Base-by-base conservation (phyloP, 768 basidiomycete genomes). In the Trametes gibbosa region DNA sequence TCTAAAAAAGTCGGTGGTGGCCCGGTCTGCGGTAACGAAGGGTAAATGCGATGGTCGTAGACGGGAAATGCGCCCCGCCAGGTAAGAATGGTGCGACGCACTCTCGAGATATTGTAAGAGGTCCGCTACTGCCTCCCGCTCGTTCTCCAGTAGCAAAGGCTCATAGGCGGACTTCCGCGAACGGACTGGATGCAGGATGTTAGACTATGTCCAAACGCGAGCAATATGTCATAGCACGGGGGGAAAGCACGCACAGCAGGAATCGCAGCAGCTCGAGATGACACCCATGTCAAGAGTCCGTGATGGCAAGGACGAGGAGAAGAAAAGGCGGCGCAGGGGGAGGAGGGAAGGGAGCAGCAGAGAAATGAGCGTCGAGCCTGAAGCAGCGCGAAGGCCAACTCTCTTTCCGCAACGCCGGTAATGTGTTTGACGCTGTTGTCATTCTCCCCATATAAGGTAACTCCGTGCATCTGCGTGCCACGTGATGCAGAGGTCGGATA, bases 101-200 rank as follows among this genome's bases (percentile, higher is more conserved):
- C 96, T 99, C 79, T 99, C 97, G 62, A 99, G 86, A 70, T 92
- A 98, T 72, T 98, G 95, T 13, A 99, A 83, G 50, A 99, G 79
- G 75, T 98, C 97, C 43, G 96, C 96, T 17, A 99, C 97, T 5
- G 96, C 96, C 76, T 98, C 96, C 61, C 96, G 83, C 79, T 99
- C 96, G 71, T 92, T 93, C 78, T 95, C 92, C 52, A 93, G 76
- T 42, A 95, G 80, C 56, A 95, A 73, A 21, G 92, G 92, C 70
- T 95, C 92, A 69, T 93, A 94, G 50, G 87, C 81, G 65, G 90
- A 89, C 80, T 82, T 87, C 71, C 87, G 88, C 70, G 90, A 87
- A 65, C 81, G 83, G 72, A 92, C 91, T 93, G 72, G 42, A 55
- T 25, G 52, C 62, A 59, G 50, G 72, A 63, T 35, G 59, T 65